A percentile compares a stretch with the other conserved stretches of the same genome.
Conservation (phyloP, 495 filamentous ascomycete species). For the Neurospora sp. region DNA sequence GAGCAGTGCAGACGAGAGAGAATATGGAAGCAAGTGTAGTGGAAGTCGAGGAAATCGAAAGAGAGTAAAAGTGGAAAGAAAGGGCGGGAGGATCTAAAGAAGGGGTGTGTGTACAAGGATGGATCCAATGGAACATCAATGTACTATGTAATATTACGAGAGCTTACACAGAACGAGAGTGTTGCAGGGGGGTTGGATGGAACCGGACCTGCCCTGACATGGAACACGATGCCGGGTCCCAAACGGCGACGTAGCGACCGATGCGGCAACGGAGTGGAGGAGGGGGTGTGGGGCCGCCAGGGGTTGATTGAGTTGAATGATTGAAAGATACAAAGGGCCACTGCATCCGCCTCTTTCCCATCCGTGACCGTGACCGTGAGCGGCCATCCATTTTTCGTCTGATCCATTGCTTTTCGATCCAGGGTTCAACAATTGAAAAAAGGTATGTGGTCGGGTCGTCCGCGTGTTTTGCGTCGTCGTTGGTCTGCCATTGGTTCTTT, state of each 20-base stretch:
- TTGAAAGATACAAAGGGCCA: neutral
- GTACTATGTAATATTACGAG: neutral
- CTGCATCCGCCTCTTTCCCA: neutral
- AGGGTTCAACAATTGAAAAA: neutral
- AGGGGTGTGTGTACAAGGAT: conserved; percentile 3
- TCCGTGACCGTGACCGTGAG: neutral
- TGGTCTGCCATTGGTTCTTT: neutral
- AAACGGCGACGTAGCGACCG: neutral
- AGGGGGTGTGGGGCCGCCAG: neutral
- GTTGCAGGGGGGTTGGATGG: neutral
- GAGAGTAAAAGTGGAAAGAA: conserved; percentile 1
- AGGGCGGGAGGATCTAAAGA: conserved; percentile 8
- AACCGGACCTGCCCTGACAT: neutral
- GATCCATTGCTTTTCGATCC: neutral
- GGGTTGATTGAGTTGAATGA: neutral
- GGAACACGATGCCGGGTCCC: conserved; percentile 1
- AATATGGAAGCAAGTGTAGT: conserved; percentile 1
- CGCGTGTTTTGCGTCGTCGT: neutral
- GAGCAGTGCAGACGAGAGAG: conserved; percentile 3
- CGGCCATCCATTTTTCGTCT: neutral
- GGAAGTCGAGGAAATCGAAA: neutral
- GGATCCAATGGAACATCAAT: neutral
- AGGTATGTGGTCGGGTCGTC: neutral
- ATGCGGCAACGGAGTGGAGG: neutral
- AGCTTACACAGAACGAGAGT: neutral